A percentile compares a stretch with the other conserved stretches of the same genome.
phyloP scores from a whole-genome alignment of 2,329 filamentous ascomycete species.

The Botryotinia calthae region DNA sequence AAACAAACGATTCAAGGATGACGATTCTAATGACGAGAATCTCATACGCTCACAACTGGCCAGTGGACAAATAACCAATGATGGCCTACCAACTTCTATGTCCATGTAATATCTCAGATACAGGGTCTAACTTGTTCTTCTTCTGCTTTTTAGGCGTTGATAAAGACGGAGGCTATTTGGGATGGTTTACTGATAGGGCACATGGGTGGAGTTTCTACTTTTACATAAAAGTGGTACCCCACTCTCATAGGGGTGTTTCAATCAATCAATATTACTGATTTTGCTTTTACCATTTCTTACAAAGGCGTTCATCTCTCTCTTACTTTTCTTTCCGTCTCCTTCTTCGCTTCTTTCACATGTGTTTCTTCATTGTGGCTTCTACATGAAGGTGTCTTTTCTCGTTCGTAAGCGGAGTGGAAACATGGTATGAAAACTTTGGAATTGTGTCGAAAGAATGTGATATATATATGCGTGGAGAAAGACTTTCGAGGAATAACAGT shows the following conservation, averaged over 20 bases:
- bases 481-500: background rate
- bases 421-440: background rate
- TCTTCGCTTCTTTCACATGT: constrained; percentile 5
- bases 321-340: background rate
- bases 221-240: constrained; percentile 14
- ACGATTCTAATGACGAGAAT: constrained; percentile 51
- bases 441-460: background rate
- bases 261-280: background rate
- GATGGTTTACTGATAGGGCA: constrained; percentile 6
- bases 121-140: constrained; percentile 7
- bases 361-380: constrained; percentile 5
- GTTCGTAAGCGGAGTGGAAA: background rate
- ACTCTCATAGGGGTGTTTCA: background rate
- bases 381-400: background rate
- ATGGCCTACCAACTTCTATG: constrained; percentile 31
- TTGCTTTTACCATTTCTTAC: background rate
- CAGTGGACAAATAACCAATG: constrained; percentile 37
- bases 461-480: background rate
- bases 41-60: constrained; percentile 53
- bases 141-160: constrained; percentile 19
- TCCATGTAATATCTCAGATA: constrained; percentile 26
- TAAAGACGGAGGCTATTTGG: constrained; percentile 10
- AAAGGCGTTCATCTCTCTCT: background rate
- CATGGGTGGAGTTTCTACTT: constrained; percentile 10
- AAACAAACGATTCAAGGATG: constrained; percentile 41